Evolutionary conservation across 495 filamentous ascomycete genomes (phyloP).

Genomic region (Neurospora hispaniola): DNA sequence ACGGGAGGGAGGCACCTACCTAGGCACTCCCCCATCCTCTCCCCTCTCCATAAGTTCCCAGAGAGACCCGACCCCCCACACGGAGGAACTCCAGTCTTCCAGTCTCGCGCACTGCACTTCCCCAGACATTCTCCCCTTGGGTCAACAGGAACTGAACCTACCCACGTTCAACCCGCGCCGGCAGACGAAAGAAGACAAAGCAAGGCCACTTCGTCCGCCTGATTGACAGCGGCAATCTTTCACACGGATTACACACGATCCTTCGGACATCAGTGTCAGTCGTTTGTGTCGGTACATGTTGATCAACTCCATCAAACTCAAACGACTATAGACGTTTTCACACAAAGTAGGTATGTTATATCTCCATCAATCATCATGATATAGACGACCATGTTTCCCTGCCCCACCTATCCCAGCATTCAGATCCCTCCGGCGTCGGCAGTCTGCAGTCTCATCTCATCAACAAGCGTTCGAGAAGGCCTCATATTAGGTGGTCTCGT

Average conservation of each 20-base stretch:
- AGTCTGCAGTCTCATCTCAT: background rate
- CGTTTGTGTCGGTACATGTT: background rate
- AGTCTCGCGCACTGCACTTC: slow-evolving; percentile 12
- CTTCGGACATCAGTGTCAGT: background rate
- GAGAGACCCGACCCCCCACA: slow-evolving; percentile 21
- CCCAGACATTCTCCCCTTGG: slow-evolving; percentile 14
- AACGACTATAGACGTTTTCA: background rate
- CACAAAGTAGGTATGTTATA: background rate
- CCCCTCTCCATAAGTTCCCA: background rate
- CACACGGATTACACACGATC: background rate
- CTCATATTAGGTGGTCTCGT: background rate
- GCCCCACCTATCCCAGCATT: background rate
- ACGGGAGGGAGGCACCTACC: background rate
- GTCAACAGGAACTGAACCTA: background rate
- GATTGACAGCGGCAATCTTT: background rate
- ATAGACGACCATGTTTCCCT: background rate
- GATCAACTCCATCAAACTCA: background rate
- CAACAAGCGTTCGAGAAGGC: background rate
- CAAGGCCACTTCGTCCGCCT: background rate
- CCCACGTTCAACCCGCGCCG: background rate
- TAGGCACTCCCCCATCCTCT: background rate
- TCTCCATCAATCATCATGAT: background rate
- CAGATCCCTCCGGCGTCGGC: background rate
- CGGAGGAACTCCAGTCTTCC: background rate
- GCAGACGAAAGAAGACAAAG: background rate